These are phyloP conservation scores for Austroboletus niveus DNA, from an alignment of 1,284 basidiomycete genomes.

Conservation along the genomic window DNA sequence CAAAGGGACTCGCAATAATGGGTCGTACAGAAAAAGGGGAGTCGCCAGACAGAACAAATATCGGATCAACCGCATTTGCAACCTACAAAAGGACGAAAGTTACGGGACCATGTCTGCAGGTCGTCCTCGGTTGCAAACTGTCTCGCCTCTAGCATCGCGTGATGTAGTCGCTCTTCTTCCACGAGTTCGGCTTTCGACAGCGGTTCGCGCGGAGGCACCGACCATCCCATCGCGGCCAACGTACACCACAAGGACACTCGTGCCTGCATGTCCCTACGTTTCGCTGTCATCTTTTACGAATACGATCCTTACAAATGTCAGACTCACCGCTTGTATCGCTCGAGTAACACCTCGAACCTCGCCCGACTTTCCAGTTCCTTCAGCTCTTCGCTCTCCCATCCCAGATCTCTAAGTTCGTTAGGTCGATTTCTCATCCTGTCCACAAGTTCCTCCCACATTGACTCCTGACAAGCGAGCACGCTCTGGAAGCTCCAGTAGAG, in stretches of 20 bases:
- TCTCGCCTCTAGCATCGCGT: slow-evolving; percentile 63
- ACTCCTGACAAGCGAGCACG: slow-evolving; percentile 70
- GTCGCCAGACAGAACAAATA: not conserved
- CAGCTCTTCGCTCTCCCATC: slow-evolving; percentile 67
- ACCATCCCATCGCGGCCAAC: slow-evolving; percentile 58
- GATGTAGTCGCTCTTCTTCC: slow-evolving; percentile 63
- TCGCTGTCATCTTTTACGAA: slow-evolving; percentile 2
- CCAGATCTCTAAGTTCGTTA: slow-evolving; percentile 50
- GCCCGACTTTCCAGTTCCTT: slow-evolving; percentile 51
- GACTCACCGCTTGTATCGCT: slow-evolving; percentile 58
- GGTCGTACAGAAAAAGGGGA: not conserved
- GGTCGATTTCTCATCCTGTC: slow-evolving; percentile 55
- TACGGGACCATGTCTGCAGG: slow-evolving; percentile 53
- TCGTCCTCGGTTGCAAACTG: slow-evolving; percentile 54
- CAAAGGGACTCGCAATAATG: slow-evolving; percentile 2
- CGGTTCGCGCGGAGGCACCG: slow-evolving; percentile 57
- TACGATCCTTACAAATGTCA: not conserved
- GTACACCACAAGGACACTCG: slow-evolving; percentile 69
- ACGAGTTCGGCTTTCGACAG: slow-evolving; percentile 65
- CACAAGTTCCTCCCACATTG: slow-evolving; percentile 78
- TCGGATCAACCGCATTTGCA: slow-evolving; percentile 42
- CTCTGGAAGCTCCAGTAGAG: slow-evolving; percentile 61
- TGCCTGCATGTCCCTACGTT: slow-evolving; percentile 62
- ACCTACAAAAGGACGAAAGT: slow-evolving; percentile 60
- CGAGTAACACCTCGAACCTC: slow-evolving; percentile 63